A percentile compares a stretch with the other conserved stretches of the same genome.
phyloP scores from a whole-genome alignment of 139 green algal genomes.

The Astrephomene gubernaculifera region DNA sequence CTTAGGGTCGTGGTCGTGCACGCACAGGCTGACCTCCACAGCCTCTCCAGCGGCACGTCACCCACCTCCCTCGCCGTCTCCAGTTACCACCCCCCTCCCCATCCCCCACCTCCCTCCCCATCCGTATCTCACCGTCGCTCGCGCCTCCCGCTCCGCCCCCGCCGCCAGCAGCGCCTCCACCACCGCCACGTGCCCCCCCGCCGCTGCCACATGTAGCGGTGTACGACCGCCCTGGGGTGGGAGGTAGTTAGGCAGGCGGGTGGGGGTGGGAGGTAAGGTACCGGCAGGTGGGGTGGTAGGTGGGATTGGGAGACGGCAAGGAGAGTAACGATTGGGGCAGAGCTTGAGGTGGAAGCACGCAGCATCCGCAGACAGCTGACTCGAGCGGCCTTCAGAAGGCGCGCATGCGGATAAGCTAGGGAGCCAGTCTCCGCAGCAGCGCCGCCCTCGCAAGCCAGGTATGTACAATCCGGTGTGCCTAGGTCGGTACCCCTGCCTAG shows the following conservation, averaged over 20 bases:
- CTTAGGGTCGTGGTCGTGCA: too few species aligned
- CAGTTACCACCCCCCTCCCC: too few species aligned
- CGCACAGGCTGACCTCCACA: too few species aligned
- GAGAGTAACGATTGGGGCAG: not conserved
- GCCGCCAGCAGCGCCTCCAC: conserved; percentile 15
- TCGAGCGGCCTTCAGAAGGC: too few species aligned
- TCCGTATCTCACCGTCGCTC: not conserved
- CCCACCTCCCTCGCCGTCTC: not conserved
- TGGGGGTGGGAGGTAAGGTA: not conserved
- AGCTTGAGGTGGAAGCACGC: not conserved
- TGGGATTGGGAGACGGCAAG: not conserved
- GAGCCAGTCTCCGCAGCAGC: too few species aligned
- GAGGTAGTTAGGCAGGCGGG: not conserved
- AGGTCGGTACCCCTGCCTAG: too few species aligned
- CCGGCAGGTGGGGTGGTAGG: too few species aligned
- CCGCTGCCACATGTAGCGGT: conserved; percentile 5
- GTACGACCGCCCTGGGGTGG: conserved; percentile 24
- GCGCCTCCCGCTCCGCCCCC: not conserved
- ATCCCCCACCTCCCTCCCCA: not conserved
- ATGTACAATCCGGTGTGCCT: too few species aligned
- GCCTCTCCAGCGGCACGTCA: too few species aligned
- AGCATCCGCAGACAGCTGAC: too few species aligned
- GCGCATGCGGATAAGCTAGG: too few species aligned
- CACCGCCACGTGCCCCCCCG: conserved; percentile 24
- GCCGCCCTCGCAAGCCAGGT: too few species aligned